A percentile compares a stretch with the other conserved stretches of the same genome.
These are phyloP conservation scores for Macrolepiota albuminosa DNA, from an alignment of 768 basidiomycete species.

Conservation along the genomic window DNA sequence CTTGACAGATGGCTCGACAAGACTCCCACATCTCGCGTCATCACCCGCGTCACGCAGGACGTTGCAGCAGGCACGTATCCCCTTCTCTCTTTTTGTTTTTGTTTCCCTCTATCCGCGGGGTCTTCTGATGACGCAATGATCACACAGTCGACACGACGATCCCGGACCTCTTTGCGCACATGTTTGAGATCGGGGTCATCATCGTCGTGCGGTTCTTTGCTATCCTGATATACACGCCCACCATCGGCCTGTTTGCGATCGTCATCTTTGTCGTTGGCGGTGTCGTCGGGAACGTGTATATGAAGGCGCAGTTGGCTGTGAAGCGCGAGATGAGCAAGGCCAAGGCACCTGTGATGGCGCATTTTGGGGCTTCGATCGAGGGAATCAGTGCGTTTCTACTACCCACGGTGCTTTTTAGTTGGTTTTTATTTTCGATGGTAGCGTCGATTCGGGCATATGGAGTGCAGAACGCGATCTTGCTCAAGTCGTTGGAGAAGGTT, in stretches of 20 bases:
- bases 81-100: neutral
- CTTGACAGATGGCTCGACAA: slow-evolving; percentile 41
- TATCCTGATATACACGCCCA: slow-evolving; percentile 11
- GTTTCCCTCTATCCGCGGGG: too few species aligned
- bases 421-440: too few species aligned
- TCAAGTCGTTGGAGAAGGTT: slow-evolving; percentile 41
- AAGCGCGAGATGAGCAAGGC: slow-evolving; percentile 44
- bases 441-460: slow-evolving; percentile 60
- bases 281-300: slow-evolving; percentile 35
- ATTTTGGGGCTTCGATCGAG: slow-evolving; percentile 49
- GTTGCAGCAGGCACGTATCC: slow-evolving; percentile 34
- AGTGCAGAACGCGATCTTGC: slow-evolving; percentile 41
- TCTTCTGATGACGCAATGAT: too few species aligned
- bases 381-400: slow-evolving; percentile 37
- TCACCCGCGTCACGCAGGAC: slow-evolving; percentile 62
- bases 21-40: slow-evolving; percentile 46
- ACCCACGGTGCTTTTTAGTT: too few species aligned
- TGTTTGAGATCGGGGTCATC: slow-evolving; percentile 11
- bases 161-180: slow-evolving; percentile 17
- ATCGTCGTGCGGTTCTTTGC: slow-evolving; percentile 12
- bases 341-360: slow-evolving; percentile 23
- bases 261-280: slow-evolving; percentile 29
- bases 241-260: slow-evolving; percentile 5
- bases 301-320: slow-evolving; percentile 40
- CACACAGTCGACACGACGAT: slow-evolving; percentile 43